Conservation (phyloP, 441 rosid genomes). For the Macaranga tanarius region DNA sequence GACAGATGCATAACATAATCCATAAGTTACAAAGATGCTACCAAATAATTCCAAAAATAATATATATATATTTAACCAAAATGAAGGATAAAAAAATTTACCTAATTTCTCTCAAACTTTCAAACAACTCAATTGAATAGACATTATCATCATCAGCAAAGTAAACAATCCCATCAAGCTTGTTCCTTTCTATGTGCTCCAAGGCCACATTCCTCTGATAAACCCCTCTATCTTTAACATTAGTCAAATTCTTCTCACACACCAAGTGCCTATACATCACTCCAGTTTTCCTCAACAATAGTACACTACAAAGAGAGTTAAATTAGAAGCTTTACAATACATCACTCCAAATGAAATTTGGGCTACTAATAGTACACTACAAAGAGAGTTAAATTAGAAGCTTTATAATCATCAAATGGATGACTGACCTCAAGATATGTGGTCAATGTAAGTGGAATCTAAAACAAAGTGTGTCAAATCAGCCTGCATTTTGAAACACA, state of each 20-base stretch:
- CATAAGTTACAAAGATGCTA: too few relatives aligned
- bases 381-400: background rate
- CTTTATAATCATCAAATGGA: background rate
- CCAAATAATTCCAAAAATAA: background rate
- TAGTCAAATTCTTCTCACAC: constrained; percentile 48
- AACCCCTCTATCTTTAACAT: constrained; percentile 77
- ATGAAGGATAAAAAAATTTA: constrained; percentile 22
- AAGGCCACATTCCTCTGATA: constrained; percentile 79
- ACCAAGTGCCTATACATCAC: constrained; percentile 91
- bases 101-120: constrained; percentile 72
- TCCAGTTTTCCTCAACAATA: constrained; percentile 79
- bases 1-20: too few relatives aligned
- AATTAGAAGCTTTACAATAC: too few relatives aligned
- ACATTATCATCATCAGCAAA: constrained; percentile 94
- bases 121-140: constrained; percentile 74
- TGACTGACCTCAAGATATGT: constrained; percentile 56
- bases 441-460: constrained; percentile 18
- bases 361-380: background rate
- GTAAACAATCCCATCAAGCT: constrained; percentile 83
- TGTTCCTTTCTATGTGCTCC: constrained; percentile 79
- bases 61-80: too few relatives aligned
- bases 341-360: too few relatives aligned
- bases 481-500: constrained; percentile 33
- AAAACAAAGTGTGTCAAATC: constrained; percentile 15
- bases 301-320: too few relatives aligned